Evolutionary conservation across 179 eudicot genomes (phyloP), one percentile per base, ranked within the genome.

Genomic region (Amaranthus tricolor): DNA sequence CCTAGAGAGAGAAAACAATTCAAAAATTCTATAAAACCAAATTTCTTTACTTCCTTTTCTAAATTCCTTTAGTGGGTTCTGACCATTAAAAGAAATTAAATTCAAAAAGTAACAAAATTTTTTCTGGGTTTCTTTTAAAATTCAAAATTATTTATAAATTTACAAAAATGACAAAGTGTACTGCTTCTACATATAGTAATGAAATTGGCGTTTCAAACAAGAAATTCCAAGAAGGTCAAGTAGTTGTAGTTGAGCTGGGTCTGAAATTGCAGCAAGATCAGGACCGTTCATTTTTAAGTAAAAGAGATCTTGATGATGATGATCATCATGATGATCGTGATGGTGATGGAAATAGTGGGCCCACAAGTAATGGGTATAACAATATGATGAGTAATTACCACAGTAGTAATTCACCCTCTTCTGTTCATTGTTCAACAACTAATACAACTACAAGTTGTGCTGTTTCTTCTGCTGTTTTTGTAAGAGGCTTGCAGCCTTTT

Each of bases 401-500:
- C 49, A 12, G 47, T 62, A 40, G 48, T 62, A 77, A 65, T 77
- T 61, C 62, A 40, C 55, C 71, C 68, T 31, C 40, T 7, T 48
- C 70, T 66, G 56, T 19, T 66, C 70, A 66, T 66, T 66, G 43
- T 68, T 68, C 71, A 50, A 9, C 70, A 19, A 48, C 71, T 0
- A 19, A 55, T 19, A 49, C 57, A 10, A 52, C 71, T 7, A 50
- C 71, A 66, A 66, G 51, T 51, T 11, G 47, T 67, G 10, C 70
- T 73, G 72, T 5, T 62, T 54, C 61, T 48, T 44, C 65, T n/a
- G 68, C 17, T 40, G 77, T 57, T 52, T 48, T 77, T 45, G 73
- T 74, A 67, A 74, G 85, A 76, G 52, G 65, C 66, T 76, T 77
- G 70, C 81, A 82, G 83, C 81, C 83, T 78, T 83, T 85, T 81